These are phyloP conservation scores for Physcomitrellopsis africana DNA, from an alignment of 225 moss, liverwort and hornwort genomes.

Conservation along the genomic window DNA sequence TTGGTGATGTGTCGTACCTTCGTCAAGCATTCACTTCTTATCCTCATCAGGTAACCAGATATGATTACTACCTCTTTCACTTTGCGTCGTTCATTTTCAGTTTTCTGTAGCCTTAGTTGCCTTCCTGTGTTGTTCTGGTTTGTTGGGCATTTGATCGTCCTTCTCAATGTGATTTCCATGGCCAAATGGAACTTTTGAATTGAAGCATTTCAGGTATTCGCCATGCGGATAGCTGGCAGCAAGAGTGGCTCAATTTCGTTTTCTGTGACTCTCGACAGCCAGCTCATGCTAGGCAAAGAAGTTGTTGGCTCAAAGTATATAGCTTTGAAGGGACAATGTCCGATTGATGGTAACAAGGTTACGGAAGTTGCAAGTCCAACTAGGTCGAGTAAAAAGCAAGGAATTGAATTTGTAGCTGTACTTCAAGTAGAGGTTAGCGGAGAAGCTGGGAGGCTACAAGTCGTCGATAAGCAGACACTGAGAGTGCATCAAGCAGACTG, in stretches of 20 bases:
- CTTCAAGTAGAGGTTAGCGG: conserved; percentile 67
- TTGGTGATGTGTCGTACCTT: conserved; percentile 64
- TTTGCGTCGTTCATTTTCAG: conserved; percentile 14
- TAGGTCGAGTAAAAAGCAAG: conserved; percentile 35
- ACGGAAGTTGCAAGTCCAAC: conserved; percentile 17
- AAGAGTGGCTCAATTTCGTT: conserved; percentile 65
- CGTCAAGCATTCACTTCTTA: conserved; percentile 83
- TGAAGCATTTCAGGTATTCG: conserved; percentile 62
- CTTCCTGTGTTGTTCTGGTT: neutral
- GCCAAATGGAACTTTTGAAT: conserved; percentile 24
- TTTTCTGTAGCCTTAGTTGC: conserved; percentile 15
- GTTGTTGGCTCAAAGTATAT: conserved; percentile 56
- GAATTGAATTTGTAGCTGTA: conserved; percentile 78
- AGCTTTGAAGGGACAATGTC: conserved; percentile 77
- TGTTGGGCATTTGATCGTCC: conserved; percentile 3
- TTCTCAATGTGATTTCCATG: conserved; percentile 24
- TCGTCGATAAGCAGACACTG: conserved; percentile 56
- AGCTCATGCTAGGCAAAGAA: conserved; percentile 53
- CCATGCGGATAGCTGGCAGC: conserved; percentile 74
- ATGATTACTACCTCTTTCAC: conserved; percentile 16
- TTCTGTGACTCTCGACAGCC: conserved; percentile 62
- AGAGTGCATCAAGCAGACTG: conserved; percentile 74
- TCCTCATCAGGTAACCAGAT: conserved; percentile 69
- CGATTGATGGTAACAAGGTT: conserved; percentile 52
- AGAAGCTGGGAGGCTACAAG: conserved; percentile 50